Percentiles rank a stretch among this genome's conserved stretches.
Conservation (phyloP, 768 basidiomycete species). For the Mycena venus region DNA sequence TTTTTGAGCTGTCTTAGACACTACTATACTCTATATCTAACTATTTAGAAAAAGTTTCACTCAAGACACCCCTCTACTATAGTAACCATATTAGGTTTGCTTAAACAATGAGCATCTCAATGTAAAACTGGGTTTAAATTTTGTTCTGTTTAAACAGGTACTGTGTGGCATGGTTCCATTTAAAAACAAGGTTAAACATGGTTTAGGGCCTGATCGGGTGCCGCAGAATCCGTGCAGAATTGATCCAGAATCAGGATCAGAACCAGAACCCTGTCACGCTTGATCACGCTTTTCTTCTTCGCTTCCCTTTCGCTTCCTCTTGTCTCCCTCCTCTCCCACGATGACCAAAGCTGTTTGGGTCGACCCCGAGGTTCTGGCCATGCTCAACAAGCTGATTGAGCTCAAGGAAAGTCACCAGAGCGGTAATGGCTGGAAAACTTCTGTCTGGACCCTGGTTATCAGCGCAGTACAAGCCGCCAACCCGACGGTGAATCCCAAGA, state of each 20-base stretch:
- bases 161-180: no score
- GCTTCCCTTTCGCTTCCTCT: not conserved
- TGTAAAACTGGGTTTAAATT: no score
- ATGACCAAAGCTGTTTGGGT: not conserved
- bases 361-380: not conserved
- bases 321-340: not conserved
- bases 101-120: no score
- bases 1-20: no score
- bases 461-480: not conserved
- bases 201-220: not conserved
- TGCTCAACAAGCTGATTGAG: not conserved
- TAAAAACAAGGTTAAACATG: no score
- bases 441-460: not conserved
- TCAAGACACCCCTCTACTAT: no score
- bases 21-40: no score
- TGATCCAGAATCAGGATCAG: not conserved
- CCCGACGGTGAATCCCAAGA: not conserved
- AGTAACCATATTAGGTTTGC: no score
- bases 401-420: not conserved
- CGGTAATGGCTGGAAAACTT: slow-evolving; percentile 7
- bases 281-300: not conserved
- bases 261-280: not conserved
- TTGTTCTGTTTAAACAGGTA: no score
- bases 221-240: not conserved
- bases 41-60: no score